A percentile compares a stretch with the other conserved stretches of the same genome.
These are phyloP conservation scores for Fraxinus baroniana DNA, from an alignment of 305 asterid genomes.

Conservation along the genomic window DNA sequence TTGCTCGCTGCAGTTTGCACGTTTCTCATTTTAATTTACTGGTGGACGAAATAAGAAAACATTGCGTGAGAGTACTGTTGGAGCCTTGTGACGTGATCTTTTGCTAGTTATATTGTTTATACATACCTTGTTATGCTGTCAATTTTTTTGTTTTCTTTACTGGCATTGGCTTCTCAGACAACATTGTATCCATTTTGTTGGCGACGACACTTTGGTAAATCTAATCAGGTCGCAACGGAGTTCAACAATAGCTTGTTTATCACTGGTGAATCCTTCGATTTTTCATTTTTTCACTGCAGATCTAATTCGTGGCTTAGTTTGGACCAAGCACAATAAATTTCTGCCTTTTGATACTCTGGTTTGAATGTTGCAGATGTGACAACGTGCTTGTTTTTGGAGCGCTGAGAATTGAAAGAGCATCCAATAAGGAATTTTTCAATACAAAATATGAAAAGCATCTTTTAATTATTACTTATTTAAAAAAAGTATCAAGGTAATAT, in stretches of 20 bases:
- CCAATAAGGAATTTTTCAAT: neutral
- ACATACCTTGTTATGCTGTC: slow-evolving; percentile 36
- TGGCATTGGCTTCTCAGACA: slow-evolving; percentile 21
- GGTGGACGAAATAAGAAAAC: slow-evolving; percentile 77
- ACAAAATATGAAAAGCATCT: neutral
- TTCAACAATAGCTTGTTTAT: neutral
- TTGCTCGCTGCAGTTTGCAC: slow-evolving; percentile 86
- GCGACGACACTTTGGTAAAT: neutral
- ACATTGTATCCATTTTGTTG: slow-evolving; percentile 16
- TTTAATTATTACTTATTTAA: neutral
- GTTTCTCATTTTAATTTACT: slow-evolving; percentile 78
- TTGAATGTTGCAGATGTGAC: neutral
- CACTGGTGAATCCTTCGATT: neutral
- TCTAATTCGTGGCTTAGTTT: neutral
- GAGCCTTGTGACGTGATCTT: slow-evolving; percentile 28
- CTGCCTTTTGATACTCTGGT: neutral
- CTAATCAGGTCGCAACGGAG: neutral
- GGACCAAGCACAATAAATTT: neutral
- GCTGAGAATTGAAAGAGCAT: neutral
- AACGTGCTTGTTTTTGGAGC: neutral
- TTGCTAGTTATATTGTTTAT: slow-evolving; percentile 34
- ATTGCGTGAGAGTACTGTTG: slow-evolving; percentile 6
- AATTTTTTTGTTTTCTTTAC: slow-evolving; percentile 25
- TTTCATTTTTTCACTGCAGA: neutral
- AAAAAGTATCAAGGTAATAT: neutral